Base-by-base conservation (phyloP, 208 protist genomes). In the Phytomonas sp. region DNA sequence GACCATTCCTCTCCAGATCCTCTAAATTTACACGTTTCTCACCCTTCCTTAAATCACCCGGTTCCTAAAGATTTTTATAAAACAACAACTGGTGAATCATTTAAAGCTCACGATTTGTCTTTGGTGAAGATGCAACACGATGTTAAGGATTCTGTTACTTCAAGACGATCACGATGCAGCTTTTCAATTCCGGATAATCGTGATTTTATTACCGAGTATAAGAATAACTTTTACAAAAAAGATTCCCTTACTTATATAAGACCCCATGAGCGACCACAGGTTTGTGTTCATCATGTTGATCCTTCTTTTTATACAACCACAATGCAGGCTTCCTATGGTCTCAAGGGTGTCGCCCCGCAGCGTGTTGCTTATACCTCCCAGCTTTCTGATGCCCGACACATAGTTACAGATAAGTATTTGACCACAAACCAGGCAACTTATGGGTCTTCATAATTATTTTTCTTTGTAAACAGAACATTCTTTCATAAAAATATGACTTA, bases 381-480 rank as follows among this genome's bases (percentile, higher is more conserved):
- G 14, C 37, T 73, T 29, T 70, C 64, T 0, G 61, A 59, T 10
- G 70, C 79, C 62, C 76, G 77, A 11, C 85, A 86, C 73, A 73
- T 81, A 14, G 81, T 88, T 61, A 75, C 87, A 6, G 83, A 79
- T 52, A 85, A 87, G 77, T 92, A 88, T 73, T 73, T 81, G 34
- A 89, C 76, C 29, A 78, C 79, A n/a, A 82, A 62, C 36, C 62
- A 67, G 33, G 83, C 77, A 23, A 64, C 70, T 30, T 92, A 86
- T 72, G 59, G 19, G 59, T 76, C 65, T 0, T 42, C 16, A n/a
- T 70, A 10, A 70, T 4, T 74, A 16, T 73, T 30, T 16, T 59
- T 29, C 23, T 10, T 8, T 34, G 32, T 36, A 65, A 33, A 30
- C 11, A 71, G 32, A 32, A 67, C 16, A 56, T 56, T 16, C 16